Percentiles rank a stretch among this genome's conserved stretches.
These are phyloP conservation scores for Barnettozyma hawaiiensis DNA, from an alignment of 1,139 yeast species.

Conservation along the genomic window DNA sequence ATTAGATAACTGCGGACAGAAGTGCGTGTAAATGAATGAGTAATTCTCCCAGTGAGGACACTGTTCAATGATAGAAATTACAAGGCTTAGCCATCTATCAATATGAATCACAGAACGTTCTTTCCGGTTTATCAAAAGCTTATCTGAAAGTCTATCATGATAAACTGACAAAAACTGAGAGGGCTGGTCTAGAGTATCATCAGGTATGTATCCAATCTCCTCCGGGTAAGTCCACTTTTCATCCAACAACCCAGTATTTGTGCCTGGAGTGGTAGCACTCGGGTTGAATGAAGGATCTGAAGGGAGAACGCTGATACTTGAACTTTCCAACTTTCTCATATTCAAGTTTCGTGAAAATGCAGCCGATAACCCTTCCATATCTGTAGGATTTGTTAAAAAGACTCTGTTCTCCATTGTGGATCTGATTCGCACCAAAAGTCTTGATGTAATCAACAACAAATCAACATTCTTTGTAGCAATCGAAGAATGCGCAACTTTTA, in stretches of 20 bases:
- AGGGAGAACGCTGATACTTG: conserved; percentile 8
- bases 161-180: conserved; percentile 15
- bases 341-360: conserved; percentile 47
- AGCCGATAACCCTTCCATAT: conserved; percentile 63
- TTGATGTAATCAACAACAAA: conserved; percentile 44
- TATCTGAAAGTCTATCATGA: conserved; percentile 5
- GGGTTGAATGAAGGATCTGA: neutral
- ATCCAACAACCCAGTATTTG: conserved; percentile 13
- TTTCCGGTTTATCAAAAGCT: conserved; percentile 5
- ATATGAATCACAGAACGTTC: conserved; percentile 35
- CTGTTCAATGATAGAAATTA: conserved; percentile 44
- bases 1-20: conserved; percentile 68
- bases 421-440: conserved; percentile 52
- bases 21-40: conserved; percentile 61
- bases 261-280: neutral
- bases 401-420: conserved; percentile 42
- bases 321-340: conserved; percentile 23
- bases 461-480: conserved; percentile 29
- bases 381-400: conserved; percentile 49
- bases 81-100: conserved; percentile 46
- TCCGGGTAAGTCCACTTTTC: conserved; percentile 63
- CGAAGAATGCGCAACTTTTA: conserved; percentile 29
- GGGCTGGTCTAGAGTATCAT: conserved; percentile 36
- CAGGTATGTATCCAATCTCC: conserved; percentile 41
- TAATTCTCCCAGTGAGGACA: conserved; percentile 69